Evolutionary conservation across 768 basidiomycete species (phyloP).

Genomic region (Sporobolomyces phaffii): DNA sequence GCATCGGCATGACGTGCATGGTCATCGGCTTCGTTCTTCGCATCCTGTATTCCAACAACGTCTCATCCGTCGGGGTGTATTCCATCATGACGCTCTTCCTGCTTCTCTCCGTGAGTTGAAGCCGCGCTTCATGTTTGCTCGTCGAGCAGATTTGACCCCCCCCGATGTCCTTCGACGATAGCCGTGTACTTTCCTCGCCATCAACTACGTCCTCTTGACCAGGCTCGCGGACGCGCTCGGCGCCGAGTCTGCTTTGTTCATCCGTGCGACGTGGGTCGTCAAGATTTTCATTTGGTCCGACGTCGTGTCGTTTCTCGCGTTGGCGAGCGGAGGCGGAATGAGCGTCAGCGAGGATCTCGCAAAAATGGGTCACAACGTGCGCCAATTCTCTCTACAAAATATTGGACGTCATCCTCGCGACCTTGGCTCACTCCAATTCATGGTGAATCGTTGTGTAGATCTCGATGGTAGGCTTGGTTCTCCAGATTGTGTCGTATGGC

Average conservation of each 20-base stretch:
- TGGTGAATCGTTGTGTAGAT: too few species aligned
- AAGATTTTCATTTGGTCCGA: constrained; percentile 27
- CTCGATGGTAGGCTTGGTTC: constrained; percentile 25
- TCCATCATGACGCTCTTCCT: constrained; percentile 6
- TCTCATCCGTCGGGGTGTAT: neutral
- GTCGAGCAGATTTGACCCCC: too few species aligned
- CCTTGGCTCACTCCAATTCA: too few species aligned
- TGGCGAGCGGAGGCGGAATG: constrained; percentile 4
- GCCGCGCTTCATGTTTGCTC: too few species aligned
- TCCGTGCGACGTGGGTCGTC: constrained; percentile 7
- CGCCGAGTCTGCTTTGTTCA: constrained; percentile 15
- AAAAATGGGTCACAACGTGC: constrained; percentile 3
- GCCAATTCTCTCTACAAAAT: too few species aligned
- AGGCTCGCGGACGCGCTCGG: constrained; percentile 22
- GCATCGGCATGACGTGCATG: constrained; percentile 6
- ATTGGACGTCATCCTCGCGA: too few species aligned
- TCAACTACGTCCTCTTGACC: constrained; percentile 29
- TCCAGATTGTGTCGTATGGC: constrained; percentile 33
- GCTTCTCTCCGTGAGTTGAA: neutral
- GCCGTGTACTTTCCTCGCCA: constrained; percentile 36
- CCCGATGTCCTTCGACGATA: too few species aligned
- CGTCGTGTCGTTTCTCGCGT: constrained; percentile 27
- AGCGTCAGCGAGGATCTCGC: neutral
- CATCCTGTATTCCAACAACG: neutral
- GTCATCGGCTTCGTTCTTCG: neutral